Base-by-base conservation (phyloP, 192 early-diverging fungal species). In the Lobosporangium transversale region DNA sequence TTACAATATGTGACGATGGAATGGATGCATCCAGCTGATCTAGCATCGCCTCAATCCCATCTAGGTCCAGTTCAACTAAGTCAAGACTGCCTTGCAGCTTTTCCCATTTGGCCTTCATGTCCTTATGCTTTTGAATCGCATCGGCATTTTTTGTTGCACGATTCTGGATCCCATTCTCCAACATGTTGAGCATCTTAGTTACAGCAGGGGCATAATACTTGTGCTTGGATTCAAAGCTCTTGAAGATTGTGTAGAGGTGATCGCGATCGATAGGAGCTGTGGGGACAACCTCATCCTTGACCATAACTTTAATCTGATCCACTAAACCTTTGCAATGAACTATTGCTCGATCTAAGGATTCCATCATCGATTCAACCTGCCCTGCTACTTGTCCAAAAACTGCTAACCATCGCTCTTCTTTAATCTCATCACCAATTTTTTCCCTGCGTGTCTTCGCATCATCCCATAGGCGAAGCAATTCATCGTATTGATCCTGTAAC, bases 361-460 rank as follows among this genome's bases (percentile, higher is more conserved):
- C 85, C 70, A 88, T 86, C 85, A 88, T 86, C 26, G 62, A 74
- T 51, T 80, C 80, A 14, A 83, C 83, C 37, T 88, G 84, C 30
- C 80, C 71, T 14, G 85, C 79, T 4, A 85, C 83, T 45, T 83
- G 83, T 51, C 78, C 78, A 70, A 88, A 88, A 1, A 86, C 81
- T 11, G 58, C 52, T 4, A 86, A 42, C 87, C 87, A 88, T 31
- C 69, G 73, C 14, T 85, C 83, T 54, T 88, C 87, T 55, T 88
- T 88, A 17, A 85, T 33, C 29, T 86, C 87, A 3, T 82, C 70
- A 17, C 80, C 47, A 26, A 76, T 44, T 51, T 58, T 76, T 18
- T 86, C 83, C 14, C 84, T 81, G 31, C 83, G 83, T 18, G 76
- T 21, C 24, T 83, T 76, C 10, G 83, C 50, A 9, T 53, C 68